Base-by-base conservation (phyloP, 2,329 filamentous ascomycete species). In the Epichloe hybrida region DNA sequence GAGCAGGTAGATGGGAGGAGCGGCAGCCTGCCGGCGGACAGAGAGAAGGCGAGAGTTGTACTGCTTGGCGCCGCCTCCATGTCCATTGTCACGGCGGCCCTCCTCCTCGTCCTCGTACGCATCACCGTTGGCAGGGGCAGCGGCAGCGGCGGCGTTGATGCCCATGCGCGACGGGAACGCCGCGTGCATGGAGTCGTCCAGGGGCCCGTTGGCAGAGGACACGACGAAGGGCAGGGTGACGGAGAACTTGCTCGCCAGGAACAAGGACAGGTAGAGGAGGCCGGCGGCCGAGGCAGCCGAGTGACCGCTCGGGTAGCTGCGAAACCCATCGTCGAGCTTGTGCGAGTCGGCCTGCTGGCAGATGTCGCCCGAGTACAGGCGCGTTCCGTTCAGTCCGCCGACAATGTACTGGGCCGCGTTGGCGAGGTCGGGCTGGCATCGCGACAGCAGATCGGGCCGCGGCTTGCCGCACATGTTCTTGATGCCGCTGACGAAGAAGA, bases 251-350 rank as follows among this genome's bases (percentile, higher is more conserved):
- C 83, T 86, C 57, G 86, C 88, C 21, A 97, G 76, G 73, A 89
- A 96, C 48, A 97, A 79, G 2, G 85, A 85, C 15, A 95, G 77
- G 64, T 96, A 95, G 49, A 89, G 79, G 49, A 96, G 71, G 1
- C 90, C 90, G 11, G 84, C 83, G 58, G 87, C 88, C 4, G 86
- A 77, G 54, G 84, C 82, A 40, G 83, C 88, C 5, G 70, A 62
- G 59, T 72, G 70, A n/a, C 70, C 70, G 50, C 68, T 71, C 37
- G 70, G 70, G 44, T 89, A 96, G 59, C 85, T 90, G 44, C 86
- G 78, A 69, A 95, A 96, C 1, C 86, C 89, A 61, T 95, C 88
- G 48, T 88, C 71, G 46, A 88, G 72, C n/a, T 73, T 71, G 45
- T 72, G 62, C 15, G 65, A 65, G 63, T 89, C 77, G 0, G 72